A percentile compares a stretch with the other conserved stretches of the same genome.
Evolutionary conservation across 2,329 filamentous ascomycete genomes (phyloP).

Genomic region (Lachnellula arida): DNA sequence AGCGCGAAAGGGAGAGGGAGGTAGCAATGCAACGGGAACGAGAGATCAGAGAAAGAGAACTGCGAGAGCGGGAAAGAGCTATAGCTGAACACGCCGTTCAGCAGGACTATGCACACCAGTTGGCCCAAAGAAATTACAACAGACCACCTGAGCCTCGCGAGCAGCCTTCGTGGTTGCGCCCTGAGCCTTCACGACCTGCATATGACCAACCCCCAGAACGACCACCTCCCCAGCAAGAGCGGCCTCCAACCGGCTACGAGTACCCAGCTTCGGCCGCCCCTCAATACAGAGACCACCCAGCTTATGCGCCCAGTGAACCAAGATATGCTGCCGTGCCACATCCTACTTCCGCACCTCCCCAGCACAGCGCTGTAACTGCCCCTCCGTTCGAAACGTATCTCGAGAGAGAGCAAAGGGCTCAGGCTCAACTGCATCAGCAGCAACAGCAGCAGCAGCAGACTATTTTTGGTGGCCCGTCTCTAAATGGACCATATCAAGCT

Average conservation of each 20-base stretch:
- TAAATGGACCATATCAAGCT: slow-evolving; percentile 39
- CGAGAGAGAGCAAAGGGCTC: slow-evolving; percentile 31
- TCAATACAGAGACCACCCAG: slow-evolving; percentile 23
- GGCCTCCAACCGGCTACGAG: slow-evolving; percentile 23
- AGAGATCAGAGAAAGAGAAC: slow-evolving; percentile 20
- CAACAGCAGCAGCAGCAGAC: slow-evolving; percentile 35
- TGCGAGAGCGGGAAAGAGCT: slow-evolving; percentile 21
- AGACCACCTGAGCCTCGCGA: slow-evolving; percentile 26
- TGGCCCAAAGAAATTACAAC: slow-evolving; percentile 26
- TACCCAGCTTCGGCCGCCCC: slow-evolving; percentile 23
- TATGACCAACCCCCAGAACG: slow-evolving; percentile 14
- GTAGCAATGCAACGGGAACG: slow-evolving; percentile 21
- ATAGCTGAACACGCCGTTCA: slow-evolving; percentile 3
- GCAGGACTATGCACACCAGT: slow-evolving; percentile 25
- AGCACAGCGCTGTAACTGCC: slow-evolving; percentile 24
- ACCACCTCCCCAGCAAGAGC: slow-evolving; percentile 10
- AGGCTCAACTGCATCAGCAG: slow-evolving; percentile 34
- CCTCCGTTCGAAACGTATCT: slow-evolving; percentile 31
- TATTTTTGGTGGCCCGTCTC: slow-evolving; percentile 34
- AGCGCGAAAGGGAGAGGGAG: slow-evolving; percentile 18
- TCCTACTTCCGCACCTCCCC: slow-evolving; percentile 30
- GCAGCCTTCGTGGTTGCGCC: slow-evolving; percentile 27
- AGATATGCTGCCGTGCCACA: slow-evolving; percentile 34
- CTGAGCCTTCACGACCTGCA: slow-evolving; percentile 20
- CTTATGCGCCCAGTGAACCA: slow-evolving; percentile 25